phyloP scores from a whole-genome alignment of 495 filamentous ascomycete genomes.

The Talaromyces proteolyticus region DNA sequence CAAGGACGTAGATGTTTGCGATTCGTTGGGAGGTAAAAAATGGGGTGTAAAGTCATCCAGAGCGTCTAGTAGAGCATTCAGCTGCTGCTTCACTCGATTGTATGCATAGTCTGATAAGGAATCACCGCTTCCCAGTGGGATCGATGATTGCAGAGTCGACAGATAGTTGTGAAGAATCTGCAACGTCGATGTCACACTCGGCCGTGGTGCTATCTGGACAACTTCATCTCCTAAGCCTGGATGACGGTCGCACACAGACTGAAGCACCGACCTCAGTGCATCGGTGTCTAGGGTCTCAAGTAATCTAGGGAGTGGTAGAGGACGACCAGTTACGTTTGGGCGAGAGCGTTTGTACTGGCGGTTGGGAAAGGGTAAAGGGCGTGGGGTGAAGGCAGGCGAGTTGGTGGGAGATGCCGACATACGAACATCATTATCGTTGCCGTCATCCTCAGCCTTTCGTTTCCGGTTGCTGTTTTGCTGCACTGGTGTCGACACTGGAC shows the following conservation, averaged over 20 bases:
- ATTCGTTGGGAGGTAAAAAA: constrained; percentile 87
- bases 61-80: constrained; percentile 78
- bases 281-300: constrained; percentile 85
- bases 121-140: constrained; percentile 83
- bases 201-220: constrained; percentile 75
- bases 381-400: constrained; percentile 66
- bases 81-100: constrained; percentile 79
- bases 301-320: constrained; percentile 74
- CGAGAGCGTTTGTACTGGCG: constrained; percentile 59
- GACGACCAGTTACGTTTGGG: constrained; percentile 68
- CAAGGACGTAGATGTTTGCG: constrained; percentile 70
- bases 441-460: constrained; percentile 84
- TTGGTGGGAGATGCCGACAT: constrained; percentile 81
- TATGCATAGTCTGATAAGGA: constrained; percentile 88
- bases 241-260: constrained; percentile 83
- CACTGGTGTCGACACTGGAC: constrained; percentile 47
- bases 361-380: constrained; percentile 61
- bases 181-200: constrained; percentile 72
- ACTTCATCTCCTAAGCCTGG: constrained; percentile 72
- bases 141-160: constrained; percentile 65
- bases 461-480: constrained; percentile 58
- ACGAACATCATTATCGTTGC: constrained; percentile 59
- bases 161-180: constrained; percentile 79
- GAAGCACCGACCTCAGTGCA: constrained; percentile 74
- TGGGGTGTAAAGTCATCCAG: constrained; percentile 91